These are phyloP conservation scores for Linnemannia zychae DNA, from an alignment of 192 early-diverging fungal species.

Conservation along the genomic window DNA sequence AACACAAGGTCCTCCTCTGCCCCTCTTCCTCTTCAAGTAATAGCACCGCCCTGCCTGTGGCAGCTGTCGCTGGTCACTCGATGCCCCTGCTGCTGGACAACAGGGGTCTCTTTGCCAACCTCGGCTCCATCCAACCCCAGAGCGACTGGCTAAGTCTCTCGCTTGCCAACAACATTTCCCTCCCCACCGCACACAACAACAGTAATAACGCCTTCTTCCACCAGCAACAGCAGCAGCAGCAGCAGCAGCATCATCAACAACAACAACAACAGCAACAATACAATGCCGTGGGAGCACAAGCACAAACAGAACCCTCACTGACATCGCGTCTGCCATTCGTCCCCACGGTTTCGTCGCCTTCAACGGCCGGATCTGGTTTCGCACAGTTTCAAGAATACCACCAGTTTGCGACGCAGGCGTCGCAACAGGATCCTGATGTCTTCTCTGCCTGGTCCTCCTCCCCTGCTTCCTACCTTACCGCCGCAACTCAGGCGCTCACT, in stretches of 20 bases:
- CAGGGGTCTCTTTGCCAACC: conserved; percentile 5
- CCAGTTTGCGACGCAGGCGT: background rate
- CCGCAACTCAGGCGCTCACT: conserved; percentile 29
- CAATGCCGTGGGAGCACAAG: background rate
- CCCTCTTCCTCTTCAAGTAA: too few species aligned
- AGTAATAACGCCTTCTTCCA: background rate
- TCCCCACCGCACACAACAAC: background rate
- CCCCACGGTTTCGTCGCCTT: background rate
- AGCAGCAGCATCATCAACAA: background rate
- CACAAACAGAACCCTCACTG: background rate
- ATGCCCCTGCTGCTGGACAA: conserved; percentile 39
- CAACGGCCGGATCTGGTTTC: conserved; percentile 7
- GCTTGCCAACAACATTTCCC: conserved; percentile 3
- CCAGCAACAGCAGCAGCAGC: background rate
- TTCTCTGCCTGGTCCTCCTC: conserved; percentile 21
- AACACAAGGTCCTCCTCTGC: conserved; percentile 17
- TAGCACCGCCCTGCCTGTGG: too few species aligned
- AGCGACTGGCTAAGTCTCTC: conserved; percentile 8
- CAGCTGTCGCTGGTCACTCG: too few species aligned
- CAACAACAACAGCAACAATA: background rate
- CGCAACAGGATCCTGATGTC: conserved; percentile 26
- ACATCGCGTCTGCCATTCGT: conserved; percentile 1
- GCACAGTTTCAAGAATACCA: conserved; percentile 21
- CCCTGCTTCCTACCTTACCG: conserved; percentile 29
- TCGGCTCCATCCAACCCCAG: conserved; percentile 1